Conservation (phyloP, 345 rosid species). For the Turnera subulata region DNA sequence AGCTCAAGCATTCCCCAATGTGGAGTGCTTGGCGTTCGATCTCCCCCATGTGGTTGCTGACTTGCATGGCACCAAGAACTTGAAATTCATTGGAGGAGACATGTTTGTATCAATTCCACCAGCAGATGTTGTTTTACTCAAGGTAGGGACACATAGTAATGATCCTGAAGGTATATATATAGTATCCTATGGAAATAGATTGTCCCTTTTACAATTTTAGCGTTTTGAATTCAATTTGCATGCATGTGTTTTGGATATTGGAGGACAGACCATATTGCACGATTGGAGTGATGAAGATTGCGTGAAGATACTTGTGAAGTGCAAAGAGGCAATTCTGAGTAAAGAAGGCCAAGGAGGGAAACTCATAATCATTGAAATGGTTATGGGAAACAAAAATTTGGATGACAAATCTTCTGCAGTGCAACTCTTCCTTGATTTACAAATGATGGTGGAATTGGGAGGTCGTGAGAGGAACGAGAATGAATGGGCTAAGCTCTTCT, state of each 20-base stretch:
- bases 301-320: conserved; percentile 33
- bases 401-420: background rate
- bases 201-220: no score
- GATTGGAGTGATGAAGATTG: conserved; percentile 42
- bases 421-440: background rate
- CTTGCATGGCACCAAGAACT: conserved; percentile 16
- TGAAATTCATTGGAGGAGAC: conserved; percentile 24
- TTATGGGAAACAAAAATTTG: conserved; percentile 10
- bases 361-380: conserved; percentile 25
- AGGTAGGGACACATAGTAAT: no score
- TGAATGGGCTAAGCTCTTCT: conserved; percentile 7
- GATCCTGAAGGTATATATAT: no score
- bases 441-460: background rate
- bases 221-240: background rate
- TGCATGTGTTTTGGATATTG: no score
- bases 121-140: conserved; percentile 18
- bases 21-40: conserved; percentile 19
- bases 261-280: conserved; percentile 33
- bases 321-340: conserved; percentile 17
- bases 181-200: no score
- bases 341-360: conserved; percentile 9
- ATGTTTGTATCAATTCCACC: conserved; percentile 25
- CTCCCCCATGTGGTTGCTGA: conserved; percentile 17
- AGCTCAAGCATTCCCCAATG: conserved; percentile 9
- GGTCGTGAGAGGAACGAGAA: background rate